These are phyloP conservation scores for Eucalyptus pauciflora DNA, from an alignment of 345 rosid species.

Conservation along the genomic window DNA sequence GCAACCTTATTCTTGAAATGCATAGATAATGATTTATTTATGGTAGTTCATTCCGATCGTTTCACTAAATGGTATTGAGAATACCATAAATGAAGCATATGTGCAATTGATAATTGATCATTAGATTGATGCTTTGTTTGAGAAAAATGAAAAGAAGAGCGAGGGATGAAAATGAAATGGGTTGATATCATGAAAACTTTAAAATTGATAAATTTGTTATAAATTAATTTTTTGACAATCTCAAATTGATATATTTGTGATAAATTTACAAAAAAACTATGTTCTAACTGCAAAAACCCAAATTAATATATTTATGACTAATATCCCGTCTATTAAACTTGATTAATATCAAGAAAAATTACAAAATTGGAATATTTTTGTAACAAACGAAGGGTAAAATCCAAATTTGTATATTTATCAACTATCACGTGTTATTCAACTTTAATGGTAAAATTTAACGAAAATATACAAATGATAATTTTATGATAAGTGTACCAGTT, in stretches of 20 bases:
- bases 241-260: rapidly evolving
- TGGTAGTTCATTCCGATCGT: no score
- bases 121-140: neutral
- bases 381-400: no score
- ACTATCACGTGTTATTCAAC: rapidly evolving
- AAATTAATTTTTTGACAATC: rapidly evolving
- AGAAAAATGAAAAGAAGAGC: neutral
- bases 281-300: no score
- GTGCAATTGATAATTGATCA: neutral
- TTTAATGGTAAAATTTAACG: no score
- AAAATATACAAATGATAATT: rapidly evolving
- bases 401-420: rapidly evolving
- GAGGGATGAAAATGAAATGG: neutral
- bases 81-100: neutral
- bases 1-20: neutral
- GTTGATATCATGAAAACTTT: no score
- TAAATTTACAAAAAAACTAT: no score
- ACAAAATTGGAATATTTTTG: no score
- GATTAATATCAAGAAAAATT: no score
- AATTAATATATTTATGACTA: no score
- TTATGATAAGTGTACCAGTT: no score
- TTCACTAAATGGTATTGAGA: neutral
- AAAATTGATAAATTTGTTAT: rapidly evolving
- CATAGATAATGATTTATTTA: neutral
- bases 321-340: no score